Conservation (phyloP, 306 rosid genomes). For the Prunus persica region DNA sequence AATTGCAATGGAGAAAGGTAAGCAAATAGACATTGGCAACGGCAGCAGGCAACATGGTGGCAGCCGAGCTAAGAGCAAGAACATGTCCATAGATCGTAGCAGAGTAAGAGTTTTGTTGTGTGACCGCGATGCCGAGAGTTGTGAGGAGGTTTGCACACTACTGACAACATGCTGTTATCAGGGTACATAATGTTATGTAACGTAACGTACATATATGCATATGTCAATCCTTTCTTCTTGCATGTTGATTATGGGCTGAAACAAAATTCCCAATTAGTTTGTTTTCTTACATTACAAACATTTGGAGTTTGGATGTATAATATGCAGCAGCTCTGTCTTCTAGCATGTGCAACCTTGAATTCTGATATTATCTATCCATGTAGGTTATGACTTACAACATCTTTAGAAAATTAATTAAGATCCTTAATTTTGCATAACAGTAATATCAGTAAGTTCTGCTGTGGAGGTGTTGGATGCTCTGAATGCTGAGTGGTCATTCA, state of each 20-base stretch:
- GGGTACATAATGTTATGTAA: neutral
- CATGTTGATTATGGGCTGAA: neutral
- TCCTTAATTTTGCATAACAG: conserved; percentile 3
- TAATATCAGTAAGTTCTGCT: conserved; percentile 10
- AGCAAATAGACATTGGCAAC: neutral
- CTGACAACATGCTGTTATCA: conserved; percentile 16
- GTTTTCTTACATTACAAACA: neutral
- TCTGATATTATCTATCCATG: no score
- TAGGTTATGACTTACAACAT: no score
- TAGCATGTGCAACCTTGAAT: no score
- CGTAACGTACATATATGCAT: no score
- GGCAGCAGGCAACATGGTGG: neutral
- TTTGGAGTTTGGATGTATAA: no score
- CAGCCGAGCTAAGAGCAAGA: neutral
- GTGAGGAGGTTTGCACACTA: conserved; percentile 17
- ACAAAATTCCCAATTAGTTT: neutral
- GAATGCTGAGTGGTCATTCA: conserved; percentile 6
- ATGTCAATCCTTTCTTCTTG: neutral
- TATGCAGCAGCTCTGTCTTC: no score
- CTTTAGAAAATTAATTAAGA: no score
- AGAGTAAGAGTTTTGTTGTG: conserved; percentile 10
- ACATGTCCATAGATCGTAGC: conserved; percentile 3
- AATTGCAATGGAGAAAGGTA: conserved; percentile 3
- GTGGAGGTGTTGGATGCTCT: conserved; percentile 22
- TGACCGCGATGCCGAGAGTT: conserved; percentile 18